phyloP scores from a whole-genome alignment of 2,329 filamentous ascomycete species.

The Fusarium sp. region DNA sequence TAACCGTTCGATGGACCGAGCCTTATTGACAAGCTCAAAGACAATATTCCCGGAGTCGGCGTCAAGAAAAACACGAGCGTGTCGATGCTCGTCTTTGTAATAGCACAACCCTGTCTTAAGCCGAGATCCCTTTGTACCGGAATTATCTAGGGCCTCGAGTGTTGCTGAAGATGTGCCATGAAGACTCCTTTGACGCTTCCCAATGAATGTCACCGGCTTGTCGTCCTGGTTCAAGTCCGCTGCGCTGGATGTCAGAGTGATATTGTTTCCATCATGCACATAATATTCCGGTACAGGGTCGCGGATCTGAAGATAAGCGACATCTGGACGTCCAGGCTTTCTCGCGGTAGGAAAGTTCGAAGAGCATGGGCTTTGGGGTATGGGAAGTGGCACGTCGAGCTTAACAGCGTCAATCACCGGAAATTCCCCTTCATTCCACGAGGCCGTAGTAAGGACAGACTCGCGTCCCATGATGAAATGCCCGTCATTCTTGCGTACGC shows the following conservation, averaged over 20 bases:
- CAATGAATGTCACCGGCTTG: background rate
- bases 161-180: background rate
- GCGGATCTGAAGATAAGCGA: background rate
- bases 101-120: background rate
- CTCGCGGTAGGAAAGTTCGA: background rate
- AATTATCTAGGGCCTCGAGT: background rate
- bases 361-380: background rate
- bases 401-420: background rate
- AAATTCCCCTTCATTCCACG: background rate
- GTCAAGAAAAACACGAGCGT: background rate
- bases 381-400: background rate
- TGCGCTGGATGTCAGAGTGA: background rate
- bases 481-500: slow-evolving; percentile 2
- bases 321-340: background rate
- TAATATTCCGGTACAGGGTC: background rate
- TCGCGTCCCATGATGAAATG: background rate
- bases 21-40: background rate
- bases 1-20: background rate
- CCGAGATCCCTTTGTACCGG: background rate
- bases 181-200: background rate
- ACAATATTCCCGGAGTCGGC: background rate
- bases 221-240: background rate
- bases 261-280: background rate
- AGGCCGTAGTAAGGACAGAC: background rate
- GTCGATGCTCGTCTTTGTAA: background rate